Conservation (phyloP, 2,329 filamentous ascomycete genomes). For the Scytalidium sp. region DNA sequence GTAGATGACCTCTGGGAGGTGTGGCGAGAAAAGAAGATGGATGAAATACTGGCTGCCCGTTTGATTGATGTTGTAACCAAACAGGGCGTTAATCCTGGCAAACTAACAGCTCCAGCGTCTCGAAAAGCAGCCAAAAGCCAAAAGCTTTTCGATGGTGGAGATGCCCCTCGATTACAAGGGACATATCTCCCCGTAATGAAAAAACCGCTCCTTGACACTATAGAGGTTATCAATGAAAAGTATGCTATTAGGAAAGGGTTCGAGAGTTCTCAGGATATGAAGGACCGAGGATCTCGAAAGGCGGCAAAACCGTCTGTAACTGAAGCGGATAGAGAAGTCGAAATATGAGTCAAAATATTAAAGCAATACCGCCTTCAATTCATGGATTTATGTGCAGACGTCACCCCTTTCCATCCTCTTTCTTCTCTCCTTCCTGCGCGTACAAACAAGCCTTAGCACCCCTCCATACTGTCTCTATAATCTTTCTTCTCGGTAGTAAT, state of each 20-base stretch:
- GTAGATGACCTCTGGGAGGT: conserved; percentile 75
- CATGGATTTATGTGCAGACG: conserved; percentile 1
- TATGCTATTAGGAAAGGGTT: conserved; percentile 63
- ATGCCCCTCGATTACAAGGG: conserved; percentile 47
- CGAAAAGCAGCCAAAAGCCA: conserved; percentile 27
- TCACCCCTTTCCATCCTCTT: conserved; percentile 13
- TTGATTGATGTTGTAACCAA: conserved; percentile 62
- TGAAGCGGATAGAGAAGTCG: not conserved
- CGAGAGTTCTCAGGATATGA: conserved; percentile 44
- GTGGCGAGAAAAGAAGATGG: conserved; percentile 84
- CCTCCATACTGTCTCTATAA: conserved; percentile 88
- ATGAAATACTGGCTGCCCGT: conserved; percentile 77
- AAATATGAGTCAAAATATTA: too few relatives aligned
- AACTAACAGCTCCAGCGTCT: conserved; percentile 31
- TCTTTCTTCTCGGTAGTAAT: conserved; percentile 67
- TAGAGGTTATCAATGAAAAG: conserved; percentile 56
- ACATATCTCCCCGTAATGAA: conserved; percentile 54
- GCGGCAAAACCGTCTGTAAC: conserved; percentile 12
- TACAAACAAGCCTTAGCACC: conserved; percentile 81
- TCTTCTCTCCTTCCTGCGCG: conserved; percentile 48
- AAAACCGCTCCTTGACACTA: conserved; percentile 44
- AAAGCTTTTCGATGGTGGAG: conserved; percentile 53
- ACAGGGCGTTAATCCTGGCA: conserved; percentile 29
- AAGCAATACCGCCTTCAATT: conserved; percentile 23
- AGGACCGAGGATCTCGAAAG: conserved; percentile 23